Base-by-base conservation (phyloP, 2,329 filamentous ascomycete genomes). In the Calonectria pseudoturangicola region DNA sequence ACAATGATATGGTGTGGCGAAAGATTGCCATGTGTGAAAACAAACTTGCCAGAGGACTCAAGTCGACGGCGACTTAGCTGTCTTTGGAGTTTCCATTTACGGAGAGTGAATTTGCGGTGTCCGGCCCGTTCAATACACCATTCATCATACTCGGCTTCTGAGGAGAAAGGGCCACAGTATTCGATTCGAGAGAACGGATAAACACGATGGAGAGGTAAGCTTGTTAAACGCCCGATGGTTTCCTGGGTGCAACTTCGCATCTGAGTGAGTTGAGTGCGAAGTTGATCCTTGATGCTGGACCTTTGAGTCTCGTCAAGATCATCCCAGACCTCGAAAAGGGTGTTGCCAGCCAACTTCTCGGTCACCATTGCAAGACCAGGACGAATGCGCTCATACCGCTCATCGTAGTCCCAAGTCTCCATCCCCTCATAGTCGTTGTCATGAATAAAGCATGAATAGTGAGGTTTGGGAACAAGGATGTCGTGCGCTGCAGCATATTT, bases 1-100 rank as follows among this genome's bases (percentile, higher is more conserved):
- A 60, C 33, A 3, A 60, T 60, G n/a, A 60, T 41, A 41, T 60
- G 27, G 16, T 36, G 54, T 8, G 54, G 54, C 4, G 54, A 60
- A 41, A 60, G 54, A 36, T 60, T 41, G 16, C 33, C 12, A 41
- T 41, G 54, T 18, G 54, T 60, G 15, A 60, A 13, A 21, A 60
- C 54, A 25, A 60, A 60, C 13, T 41, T 60, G 6, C 54, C 54
- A 1, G 54, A 58, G 2, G 54, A 58, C 5, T 15, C 13, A 10
- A n/a, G 54, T 27, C 54, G n/a, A 9, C 21, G n/a, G 54, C 33
- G 54, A 6, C 33, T 39, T 9, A 58, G n/a, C 54, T 21, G 16
- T n/a, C n/a, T n/a, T n/a, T n/a, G n/a, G 12, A 41, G 25, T 2
- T 5, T 36, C 54, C 54, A 41, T 39, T 58, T 41, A 0, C 16